Conservation (phyloP, 192 early-diverging fungal species). For the Rhizophagus prolifer region DNA sequence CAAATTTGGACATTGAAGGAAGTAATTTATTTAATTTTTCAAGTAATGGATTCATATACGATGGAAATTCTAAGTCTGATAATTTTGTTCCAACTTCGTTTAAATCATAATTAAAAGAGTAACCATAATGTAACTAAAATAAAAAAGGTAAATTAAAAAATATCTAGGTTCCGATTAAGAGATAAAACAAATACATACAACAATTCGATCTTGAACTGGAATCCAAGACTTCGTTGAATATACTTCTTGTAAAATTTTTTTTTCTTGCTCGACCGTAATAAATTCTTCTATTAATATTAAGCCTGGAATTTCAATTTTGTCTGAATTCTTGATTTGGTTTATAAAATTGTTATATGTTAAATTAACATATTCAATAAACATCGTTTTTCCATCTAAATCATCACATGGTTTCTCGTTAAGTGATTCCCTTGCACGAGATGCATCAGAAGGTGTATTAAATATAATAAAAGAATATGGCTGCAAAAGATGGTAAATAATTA, state of each 20-base stretch:
- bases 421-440: not conserved
- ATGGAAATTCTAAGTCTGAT: slow-evolving; percentile 21
- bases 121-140: slow-evolving; percentile 26
- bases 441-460: slow-evolving; percentile 16
- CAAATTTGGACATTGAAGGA: slow-evolving; percentile 16
- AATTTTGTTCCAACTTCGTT: slow-evolving; percentile 14
- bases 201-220: slow-evolving; percentile 17
- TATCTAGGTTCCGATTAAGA: not conserved
- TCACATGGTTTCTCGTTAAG: slow-evolving; percentile 18
- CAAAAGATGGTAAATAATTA: not conserved
- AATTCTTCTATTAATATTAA: slow-evolving; percentile 21
- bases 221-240: slow-evolving; percentile 9
- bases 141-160: not conserved
- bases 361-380: slow-evolving; percentile 30
- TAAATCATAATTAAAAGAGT: slow-evolving; percentile 19
- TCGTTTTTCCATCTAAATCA: slow-evolving; percentile 5
- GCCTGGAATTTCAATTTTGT: not conserved
- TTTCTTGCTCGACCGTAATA: slow-evolving; percentile 8
- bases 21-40: not conserved
- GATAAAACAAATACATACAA: not conserved
- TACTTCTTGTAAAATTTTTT: slow-evolving; percentile 11
- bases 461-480: slow-evolving; percentile 29
- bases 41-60: slow-evolving; percentile 10
- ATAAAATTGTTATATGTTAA: slow-evolving; percentile 20
- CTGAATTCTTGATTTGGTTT: slow-evolving; percentile 12